Percentiles rank a stretch among this genome's conserved stretches.
Evolutionary conservation across 805 yeast species (phyloP).

Genomic region (Saturnispora zaruensis): DNA sequence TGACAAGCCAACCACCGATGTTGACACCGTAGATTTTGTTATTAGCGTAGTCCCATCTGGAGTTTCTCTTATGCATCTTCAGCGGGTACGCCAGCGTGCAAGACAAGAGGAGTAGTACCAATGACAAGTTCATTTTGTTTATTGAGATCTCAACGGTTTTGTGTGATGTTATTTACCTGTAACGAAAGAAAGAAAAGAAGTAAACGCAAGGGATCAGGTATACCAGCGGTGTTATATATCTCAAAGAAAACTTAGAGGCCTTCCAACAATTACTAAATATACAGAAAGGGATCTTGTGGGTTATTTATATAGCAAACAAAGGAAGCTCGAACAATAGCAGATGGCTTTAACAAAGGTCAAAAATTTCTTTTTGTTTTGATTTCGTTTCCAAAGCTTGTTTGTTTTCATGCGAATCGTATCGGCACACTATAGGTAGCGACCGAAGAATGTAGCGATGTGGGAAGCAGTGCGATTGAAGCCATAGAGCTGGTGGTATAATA

Average conservation of each 20-base stretch:
- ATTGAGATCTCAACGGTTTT: not conserved
- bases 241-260: not conserved
- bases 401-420: not conserved
- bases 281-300: not conserved
- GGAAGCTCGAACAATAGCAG: not conserved
- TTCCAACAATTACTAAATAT: not conserved
- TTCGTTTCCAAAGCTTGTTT: not conserved
- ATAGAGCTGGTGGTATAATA: too few relatives aligned
- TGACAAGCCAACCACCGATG: constrained; percentile 84
- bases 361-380: not conserved
- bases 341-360: not conserved
- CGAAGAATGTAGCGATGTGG: too few relatives aligned
- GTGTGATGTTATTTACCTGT: not conserved
- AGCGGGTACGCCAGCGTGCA: constrained; percentile 19
- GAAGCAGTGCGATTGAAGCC: too few relatives aligned
- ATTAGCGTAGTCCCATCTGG: constrained; percentile 26
- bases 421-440: not conserved
- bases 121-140: not conserved
- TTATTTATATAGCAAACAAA: not conserved
- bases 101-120: not conserved
- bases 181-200: not conserved
- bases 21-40: constrained; percentile 53
- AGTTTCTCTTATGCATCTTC: constrained; percentile 22
- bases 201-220: not conserved
- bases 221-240: not conserved